Evolutionary conservation across 225 moss, liverwort and hornwort genomes (phyloP).

Genomic region (Ulota crispa): DNA sequence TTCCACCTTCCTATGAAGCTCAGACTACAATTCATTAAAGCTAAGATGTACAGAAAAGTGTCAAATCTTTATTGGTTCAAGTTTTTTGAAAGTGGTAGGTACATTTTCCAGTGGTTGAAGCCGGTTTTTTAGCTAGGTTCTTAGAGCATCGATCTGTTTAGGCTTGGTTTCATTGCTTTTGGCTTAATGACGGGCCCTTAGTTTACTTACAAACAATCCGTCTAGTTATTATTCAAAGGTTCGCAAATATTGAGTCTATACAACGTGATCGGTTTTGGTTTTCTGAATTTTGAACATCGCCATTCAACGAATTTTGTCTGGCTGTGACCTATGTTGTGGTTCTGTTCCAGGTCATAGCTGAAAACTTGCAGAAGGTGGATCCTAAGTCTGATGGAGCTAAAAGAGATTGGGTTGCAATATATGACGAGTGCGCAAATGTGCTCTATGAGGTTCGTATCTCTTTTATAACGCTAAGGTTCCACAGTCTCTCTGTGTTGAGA

Average conservation of each 20-base stretch:
- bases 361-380: constrained; percentile 93
- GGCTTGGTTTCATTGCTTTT: neutral
- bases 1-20: neutral
- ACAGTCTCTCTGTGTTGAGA: neutral
- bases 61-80: neutral
- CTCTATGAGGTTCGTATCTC: constrained; percentile 74
- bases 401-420: constrained; percentile 98
- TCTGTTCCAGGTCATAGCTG: constrained; percentile 73
- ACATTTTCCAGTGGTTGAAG: neutral
- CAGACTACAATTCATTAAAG: neutral
- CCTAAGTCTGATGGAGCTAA: constrained; percentile 99
- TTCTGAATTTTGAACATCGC: neutral
- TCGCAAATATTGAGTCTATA: neutral
- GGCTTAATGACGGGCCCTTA: neutral
- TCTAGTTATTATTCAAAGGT: neutral
- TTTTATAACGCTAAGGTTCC: neutral
- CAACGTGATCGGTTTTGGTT: neutral
- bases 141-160: neutral
- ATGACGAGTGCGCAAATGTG: constrained; percentile 94
- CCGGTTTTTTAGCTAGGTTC: neutral
- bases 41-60: neutral
- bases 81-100: neutral
- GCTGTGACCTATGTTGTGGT: constrained; percentile 13
- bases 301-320: neutral
- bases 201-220: neutral